Evolutionary conservation across 1,284 basidiomycete species (phyloP).

Genomic region (Leccinum solheimii): DNA sequence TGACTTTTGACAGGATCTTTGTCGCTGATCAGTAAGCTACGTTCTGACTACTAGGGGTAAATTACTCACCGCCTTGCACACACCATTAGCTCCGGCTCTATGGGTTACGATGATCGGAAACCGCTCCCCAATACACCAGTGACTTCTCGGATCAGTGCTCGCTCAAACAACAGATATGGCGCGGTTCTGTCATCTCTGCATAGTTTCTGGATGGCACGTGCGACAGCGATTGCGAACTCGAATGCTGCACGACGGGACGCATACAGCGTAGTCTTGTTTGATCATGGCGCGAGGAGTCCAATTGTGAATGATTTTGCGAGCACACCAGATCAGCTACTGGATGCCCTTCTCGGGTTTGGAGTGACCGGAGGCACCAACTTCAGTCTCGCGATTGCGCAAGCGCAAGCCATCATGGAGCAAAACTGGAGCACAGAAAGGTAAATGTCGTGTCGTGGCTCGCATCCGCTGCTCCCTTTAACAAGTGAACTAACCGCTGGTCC

Average conservation of each 20-base stretch:
- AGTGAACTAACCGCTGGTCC: neutral
- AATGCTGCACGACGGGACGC: conserved; percentile 48
- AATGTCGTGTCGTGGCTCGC: neutral
- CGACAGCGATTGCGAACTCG: conserved; percentile 37
- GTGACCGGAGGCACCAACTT: conserved; percentile 51
- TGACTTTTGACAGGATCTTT: conserved; percentile 25
- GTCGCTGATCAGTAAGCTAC: conserved; percentile 29
- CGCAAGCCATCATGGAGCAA: conserved; percentile 43
- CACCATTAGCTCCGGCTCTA: conserved; percentile 50
- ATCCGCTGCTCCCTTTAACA: neutral
- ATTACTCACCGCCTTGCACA: neutral
- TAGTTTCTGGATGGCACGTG: conserved; percentile 56
- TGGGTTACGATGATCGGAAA: conserved; percentile 41
- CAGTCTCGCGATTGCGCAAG: conserved; percentile 40
- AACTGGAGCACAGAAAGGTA: conserved; percentile 61
- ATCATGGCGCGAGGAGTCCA: conserved; percentile 29
- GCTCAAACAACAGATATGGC: conserved; percentile 52
- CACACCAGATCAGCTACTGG: conserved; percentile 47
- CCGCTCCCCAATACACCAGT: conserved; percentile 50
- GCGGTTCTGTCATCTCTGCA: conserved; percentile 57
- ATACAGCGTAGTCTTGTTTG: conserved; percentile 58
- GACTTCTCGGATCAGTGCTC: conserved; percentile 38
- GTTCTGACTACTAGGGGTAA: neutral
- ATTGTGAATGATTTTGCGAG: conserved; percentile 52
- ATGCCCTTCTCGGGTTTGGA: conserved; percentile 37